Evolutionary conservation across 2,329 filamentous ascomycete genomes (phyloP).

Genomic region (Parascedosporium putredinis): DNA sequence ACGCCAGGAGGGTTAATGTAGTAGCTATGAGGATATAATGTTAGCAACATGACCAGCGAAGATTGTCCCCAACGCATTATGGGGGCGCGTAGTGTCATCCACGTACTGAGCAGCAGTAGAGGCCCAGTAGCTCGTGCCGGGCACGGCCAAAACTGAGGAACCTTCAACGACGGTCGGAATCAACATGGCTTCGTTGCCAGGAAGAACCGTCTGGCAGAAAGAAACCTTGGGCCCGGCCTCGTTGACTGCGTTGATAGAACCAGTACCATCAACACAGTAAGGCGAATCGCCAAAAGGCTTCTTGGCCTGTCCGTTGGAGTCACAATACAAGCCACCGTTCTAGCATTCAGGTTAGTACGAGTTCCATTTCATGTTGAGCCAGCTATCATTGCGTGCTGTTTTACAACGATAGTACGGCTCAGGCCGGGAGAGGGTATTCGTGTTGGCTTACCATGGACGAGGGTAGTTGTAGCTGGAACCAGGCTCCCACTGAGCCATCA

Average conservation of each 20-base stretch:
- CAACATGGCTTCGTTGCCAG: constrained; percentile 72
- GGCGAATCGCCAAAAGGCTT: constrained; percentile 60
- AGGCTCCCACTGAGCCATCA: constrained; percentile 72
- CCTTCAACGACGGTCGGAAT: constrained; percentile 61
- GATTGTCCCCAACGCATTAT: not conserved
- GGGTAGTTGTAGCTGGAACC: constrained; percentile 59
- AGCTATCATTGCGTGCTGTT: no score
- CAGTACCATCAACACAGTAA: constrained; percentile 61
- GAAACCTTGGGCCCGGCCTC: constrained; percentile 51
- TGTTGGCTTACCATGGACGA: constrained; percentile 54
- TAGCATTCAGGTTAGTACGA: constrained; percentile 12
- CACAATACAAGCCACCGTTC: constrained; percentile 65
- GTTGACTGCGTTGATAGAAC: constrained; percentile 55
- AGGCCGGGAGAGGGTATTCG: not conserved
- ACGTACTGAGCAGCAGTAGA: constrained; percentile 64
- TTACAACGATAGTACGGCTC: no score
- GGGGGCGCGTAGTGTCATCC: no score
- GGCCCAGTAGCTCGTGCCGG: constrained; percentile 60
- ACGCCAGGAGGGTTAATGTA: constrained; percentile 71
- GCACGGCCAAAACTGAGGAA: constrained; percentile 52
- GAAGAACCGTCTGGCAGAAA: constrained; percentile 71
- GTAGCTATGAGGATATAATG: constrained; percentile 35
- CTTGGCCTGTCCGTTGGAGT: constrained; percentile 50
- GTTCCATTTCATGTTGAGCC: no score
- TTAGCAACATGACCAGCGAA: not conserved